Conservation (phyloP, 2,329 filamentous ascomycete species). For the Neofusicoccum cordaticola region DNA sequence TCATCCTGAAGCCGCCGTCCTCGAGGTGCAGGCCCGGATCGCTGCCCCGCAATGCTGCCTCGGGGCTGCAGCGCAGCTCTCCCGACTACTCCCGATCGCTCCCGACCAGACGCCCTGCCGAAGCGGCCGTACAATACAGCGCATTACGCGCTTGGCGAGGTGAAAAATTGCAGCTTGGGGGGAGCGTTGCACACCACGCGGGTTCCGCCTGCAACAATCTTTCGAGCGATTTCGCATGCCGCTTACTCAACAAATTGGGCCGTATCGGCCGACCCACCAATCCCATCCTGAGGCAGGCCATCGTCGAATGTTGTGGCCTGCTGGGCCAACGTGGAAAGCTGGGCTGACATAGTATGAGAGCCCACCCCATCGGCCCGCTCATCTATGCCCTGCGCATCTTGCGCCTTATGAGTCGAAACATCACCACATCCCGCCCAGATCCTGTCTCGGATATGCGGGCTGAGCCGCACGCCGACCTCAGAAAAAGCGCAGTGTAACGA, state of each 20-base stretch:
- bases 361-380: conserved; percentile 13
- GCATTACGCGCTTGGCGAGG: too few relatives aligned
- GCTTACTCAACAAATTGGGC: conserved; percentile 4
- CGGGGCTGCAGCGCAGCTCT: conserved; percentile 4
- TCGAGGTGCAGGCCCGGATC: too few relatives aligned
- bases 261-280: conserved; percentile 11
- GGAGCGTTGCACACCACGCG: not conserved
- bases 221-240: conserved; percentile 11
- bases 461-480: conserved; percentile 1
- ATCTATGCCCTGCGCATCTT: not conserved
- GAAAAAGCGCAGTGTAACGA: conserved; percentile 6
- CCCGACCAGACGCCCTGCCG: not conserved
- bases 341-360: conserved; percentile 15
- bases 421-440: conserved; percentile 2
- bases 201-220: not conserved
- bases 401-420: conserved; percentile 8
- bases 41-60: conserved; percentile 13
- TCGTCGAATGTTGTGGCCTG: conserved; percentile 16
- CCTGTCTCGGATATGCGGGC: conserved; percentile 12
- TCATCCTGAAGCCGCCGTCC: not conserved
- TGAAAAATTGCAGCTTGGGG: not conserved
- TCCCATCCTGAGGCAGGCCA: conserved; percentile 10
- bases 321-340: conserved; percentile 8
- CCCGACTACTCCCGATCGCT: conserved; percentile 9
- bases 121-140: not conserved